phyloP scores from a whole-genome alignment of 2,329 filamentous ascomycete species.

The Beauveria pseudobassiana region DNA sequence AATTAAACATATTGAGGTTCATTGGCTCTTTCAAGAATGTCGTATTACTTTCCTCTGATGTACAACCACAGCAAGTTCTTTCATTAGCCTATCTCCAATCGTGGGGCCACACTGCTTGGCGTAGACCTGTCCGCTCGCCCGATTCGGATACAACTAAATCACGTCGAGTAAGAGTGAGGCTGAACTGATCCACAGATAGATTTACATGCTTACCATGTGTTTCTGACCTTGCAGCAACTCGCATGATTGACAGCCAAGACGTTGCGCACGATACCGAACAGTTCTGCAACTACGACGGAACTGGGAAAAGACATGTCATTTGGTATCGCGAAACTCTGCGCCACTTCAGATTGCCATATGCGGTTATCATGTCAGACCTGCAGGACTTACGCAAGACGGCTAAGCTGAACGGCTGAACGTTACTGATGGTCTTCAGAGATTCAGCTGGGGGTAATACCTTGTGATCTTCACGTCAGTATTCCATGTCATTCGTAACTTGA shows the following conservation, averaged over 20 bases:
- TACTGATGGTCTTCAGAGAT: background rate
- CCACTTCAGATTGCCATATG: background rate
- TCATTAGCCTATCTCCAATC: background rate
- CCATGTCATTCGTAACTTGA: background rate
- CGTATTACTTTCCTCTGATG: background rate
- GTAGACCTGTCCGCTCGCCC: slow-evolving; percentile 1
- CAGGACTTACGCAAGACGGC: background rate
- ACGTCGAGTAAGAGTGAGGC: background rate
- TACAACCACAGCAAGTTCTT: too few species aligned
- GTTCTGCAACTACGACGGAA: background rate
- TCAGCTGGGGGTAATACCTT: background rate
- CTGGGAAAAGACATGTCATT: background rate
- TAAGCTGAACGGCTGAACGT: background rate
- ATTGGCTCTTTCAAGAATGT: background rate
- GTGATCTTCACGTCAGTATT: background rate
- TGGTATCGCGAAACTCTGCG: background rate
- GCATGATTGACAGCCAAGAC: background rate
- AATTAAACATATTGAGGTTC: background rate
- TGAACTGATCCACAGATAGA: background rate
- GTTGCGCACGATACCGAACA: background rate
- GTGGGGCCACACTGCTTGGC: too few species aligned
- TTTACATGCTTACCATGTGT: background rate
- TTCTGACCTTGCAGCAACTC: background rate
- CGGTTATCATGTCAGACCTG: background rate
- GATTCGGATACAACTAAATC: background rate